Percentiles rank a stretch among this genome's conserved stretches.
Conservation (phyloP, 2,329 filamentous ascomycete genomes). For the Cadophora luteo-olivacea region DNA sequence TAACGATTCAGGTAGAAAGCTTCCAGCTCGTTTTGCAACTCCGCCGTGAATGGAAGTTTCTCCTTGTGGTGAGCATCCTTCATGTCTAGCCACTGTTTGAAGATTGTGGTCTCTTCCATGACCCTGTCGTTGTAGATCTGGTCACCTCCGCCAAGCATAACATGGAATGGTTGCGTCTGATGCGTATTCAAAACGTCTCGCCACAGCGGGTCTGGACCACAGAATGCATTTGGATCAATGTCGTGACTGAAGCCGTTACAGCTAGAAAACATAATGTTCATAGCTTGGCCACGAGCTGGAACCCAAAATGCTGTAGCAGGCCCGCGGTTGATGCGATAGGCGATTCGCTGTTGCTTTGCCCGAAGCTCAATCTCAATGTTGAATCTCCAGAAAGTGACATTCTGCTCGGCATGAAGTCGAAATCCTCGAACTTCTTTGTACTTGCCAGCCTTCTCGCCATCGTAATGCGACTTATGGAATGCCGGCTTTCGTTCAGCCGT, state of each 20-base stretch:
- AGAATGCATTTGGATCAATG: conserved; percentile 80
- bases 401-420: conserved; percentile 82
- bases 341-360: conserved; percentile 80
- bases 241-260: conserved; percentile 93
- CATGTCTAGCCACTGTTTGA: conserved; percentile 84
- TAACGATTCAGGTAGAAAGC: conserved; percentile 88
- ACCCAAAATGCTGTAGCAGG: conserved; percentile 95
- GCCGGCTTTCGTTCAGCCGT: conserved; percentile 58
- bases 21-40: conserved; percentile 90
- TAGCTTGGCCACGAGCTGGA: conserved; percentile 79
- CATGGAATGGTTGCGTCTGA: conserved; percentile 91
- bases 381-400: conserved; percentile 96
- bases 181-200: conserved; percentile 93
- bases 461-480: conserved; percentile 60
- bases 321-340: conserved; percentile 93
- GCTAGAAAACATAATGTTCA: conserved; percentile 99
- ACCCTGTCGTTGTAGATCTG: conserved; percentile 95
- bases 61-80: conserved; percentile 83
- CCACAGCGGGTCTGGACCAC: conserved; percentile 95
- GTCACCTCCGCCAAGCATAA: conserved; percentile 97
- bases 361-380: conserved; percentile 90
- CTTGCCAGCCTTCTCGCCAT: conserved; percentile 82
- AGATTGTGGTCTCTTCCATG: conserved; percentile 75
- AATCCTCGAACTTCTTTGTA: conserved; percentile 85
- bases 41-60: conserved; percentile 75